A percentile compares a stretch with the other conserved stretches of the same genome.
Evolutionary conservation across 805 yeast species (phyloP).

Genomic region (Saccharomycopsis schoenii): DNA sequence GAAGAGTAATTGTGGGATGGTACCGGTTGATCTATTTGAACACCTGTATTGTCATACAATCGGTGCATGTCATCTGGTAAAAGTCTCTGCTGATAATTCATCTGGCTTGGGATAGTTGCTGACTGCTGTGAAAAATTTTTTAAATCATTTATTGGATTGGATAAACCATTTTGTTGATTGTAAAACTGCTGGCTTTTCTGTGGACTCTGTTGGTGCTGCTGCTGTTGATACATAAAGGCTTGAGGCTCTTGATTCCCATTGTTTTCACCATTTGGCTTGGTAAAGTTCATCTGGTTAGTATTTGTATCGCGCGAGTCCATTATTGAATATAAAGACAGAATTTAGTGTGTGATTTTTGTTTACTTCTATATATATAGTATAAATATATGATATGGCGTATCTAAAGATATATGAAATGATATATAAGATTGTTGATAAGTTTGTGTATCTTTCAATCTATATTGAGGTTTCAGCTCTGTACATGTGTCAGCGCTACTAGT

Average conservation of each 20-base stretch:
- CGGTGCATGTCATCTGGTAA: background rate
- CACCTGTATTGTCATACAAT: background rate
- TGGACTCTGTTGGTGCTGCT: slow-evolving; percentile 1
- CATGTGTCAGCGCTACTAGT: background rate
- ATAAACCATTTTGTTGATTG: background rate
- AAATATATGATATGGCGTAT: background rate
- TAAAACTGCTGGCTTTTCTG: background rate
- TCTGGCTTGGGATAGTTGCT: background rate
- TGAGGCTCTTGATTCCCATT: slow-evolving; percentile 1
- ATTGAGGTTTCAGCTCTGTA: background rate
- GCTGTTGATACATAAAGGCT: background rate
- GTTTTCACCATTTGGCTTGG: background rate
- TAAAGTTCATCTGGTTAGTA: background rate
- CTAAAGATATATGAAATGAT: background rate
- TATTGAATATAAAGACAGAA: background rate
- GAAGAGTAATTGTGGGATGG: background rate
- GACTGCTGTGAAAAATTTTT: background rate
- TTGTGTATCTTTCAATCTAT: background rate
- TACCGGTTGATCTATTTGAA: background rate
- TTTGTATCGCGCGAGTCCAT: slow-evolving; percentile 1
- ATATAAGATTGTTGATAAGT: background rate
- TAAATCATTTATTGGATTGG: background rate
- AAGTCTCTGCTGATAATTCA: background rate
- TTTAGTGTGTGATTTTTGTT: background rate
- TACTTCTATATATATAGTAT: background rate